Conservation (phyloP, 1,139 yeast genomes). For the Arxiozyma heterogenica region DNA sequence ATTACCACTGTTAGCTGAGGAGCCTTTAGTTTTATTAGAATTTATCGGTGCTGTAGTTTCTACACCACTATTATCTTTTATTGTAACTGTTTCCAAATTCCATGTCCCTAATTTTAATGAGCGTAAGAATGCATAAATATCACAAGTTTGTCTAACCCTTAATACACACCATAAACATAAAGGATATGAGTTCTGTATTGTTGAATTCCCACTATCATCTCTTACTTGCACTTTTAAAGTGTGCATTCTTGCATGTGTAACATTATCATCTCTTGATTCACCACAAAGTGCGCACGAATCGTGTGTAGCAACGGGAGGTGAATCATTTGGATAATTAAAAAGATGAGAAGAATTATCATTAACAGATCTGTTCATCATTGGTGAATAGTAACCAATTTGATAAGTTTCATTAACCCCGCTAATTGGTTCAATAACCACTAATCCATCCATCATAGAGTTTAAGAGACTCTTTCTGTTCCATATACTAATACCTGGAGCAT, state of each 20-base stretch:
- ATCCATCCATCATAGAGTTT: conserved; percentile 65
- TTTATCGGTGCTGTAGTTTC: conserved; percentile 11
- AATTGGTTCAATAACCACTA: conserved; percentile 77
- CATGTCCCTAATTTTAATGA: conserved; percentile 47
- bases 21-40: conserved; percentile 10
- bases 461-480: conserved; percentile 51
- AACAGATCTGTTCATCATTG: conserved; percentile 12
- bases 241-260: conserved; percentile 73
- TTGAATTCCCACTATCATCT: conserved; percentile 25
- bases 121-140: conserved; percentile 64
- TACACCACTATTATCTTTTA: conserved; percentile 10
- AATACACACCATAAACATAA: conserved; percentile 76
- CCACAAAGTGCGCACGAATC: conserved; percentile 79
- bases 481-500: conserved; percentile 55
- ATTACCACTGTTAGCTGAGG: neutral
- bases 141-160: conserved; percentile 71
- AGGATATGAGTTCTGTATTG: conserved; percentile 44
- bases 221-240: conserved; percentile 39
- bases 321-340: conserved; percentile 35
- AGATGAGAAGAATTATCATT: conserved; percentile 26
- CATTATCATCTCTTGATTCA: conserved; percentile 56
- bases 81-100: conserved; percentile 37
- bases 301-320: conserved; percentile 64
- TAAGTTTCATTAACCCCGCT: conserved; percentile 65
- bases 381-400: conserved; percentile 8